Evolutionary conservation across 2,329 filamentous ascomycete genomes (phyloP), one percentile per base, ranked within the genome.

Genomic region (Pseudopyrenochaeta lycopersici): DNA sequence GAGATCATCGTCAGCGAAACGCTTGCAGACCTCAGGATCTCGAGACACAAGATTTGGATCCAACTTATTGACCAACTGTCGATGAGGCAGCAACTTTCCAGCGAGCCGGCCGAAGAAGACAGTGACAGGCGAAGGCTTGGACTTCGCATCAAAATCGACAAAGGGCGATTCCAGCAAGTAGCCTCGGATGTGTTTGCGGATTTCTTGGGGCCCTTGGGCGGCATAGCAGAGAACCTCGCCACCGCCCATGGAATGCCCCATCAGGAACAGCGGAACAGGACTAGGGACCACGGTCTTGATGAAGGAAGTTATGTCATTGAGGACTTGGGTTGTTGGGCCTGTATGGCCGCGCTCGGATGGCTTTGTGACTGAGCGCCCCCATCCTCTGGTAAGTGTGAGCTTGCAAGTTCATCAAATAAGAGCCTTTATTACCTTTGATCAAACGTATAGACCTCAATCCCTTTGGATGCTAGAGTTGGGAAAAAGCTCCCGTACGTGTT

Each of bases 171-270:
- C 89, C 12, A 90, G 81, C 31, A 96, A 70, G 80, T 89, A 91
- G 18, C 92, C 92, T 40, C 87, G 82, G 42, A 96, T 83, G 52
- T 83, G 79, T 31, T 78, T 73, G 36, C 86, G 81, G 11, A 91
- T 72, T 14, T 85, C 82, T 38, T 63, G 60, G 4, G 78, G 81
- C 17, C 77, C 80, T 39, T 70, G 69, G 27, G 76, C 75, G 55
- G 78, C 79, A 63, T 85, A 88, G 38, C 85, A 87, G 7, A 96
- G 78, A 5, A 88, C 84, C 76, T 96, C 84, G 20, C 87, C 91
- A 54, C 93, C 93, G 61, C 93, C 93, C 91, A 97, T 97, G 18
- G 89, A 92, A 76, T 97, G 92, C 47, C 93, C 93, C 80, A 95
- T 87, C 17, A 97, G 82, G 77, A 97, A 97, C 14, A 96, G 71